These are phyloP conservation scores for Cicer yamashitae DNA, from an alignment of 306 rosid species.

Conservation along the genomic window DNA sequence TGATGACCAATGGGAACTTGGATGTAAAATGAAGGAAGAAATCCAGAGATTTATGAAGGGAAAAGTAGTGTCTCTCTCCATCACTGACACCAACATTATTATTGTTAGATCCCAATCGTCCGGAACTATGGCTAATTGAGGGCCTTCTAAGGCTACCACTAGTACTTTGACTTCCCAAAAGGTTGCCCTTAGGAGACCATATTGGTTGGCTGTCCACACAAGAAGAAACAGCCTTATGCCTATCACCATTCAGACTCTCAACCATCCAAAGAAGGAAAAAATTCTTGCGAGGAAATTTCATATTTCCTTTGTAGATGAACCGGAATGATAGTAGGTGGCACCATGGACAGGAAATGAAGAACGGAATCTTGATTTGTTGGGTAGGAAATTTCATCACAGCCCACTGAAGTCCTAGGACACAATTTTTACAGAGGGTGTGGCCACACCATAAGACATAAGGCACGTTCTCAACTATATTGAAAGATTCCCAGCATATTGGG, in stretches of 20 bases:
- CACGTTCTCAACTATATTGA: constrained; percentile 92
- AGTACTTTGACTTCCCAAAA: constrained; percentile 58
- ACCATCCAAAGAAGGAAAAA: constrained; percentile 95
- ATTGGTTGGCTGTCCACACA: constrained; percentile 59
- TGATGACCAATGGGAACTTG: constrained; percentile 75
- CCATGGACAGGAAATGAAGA: constrained; percentile 88
- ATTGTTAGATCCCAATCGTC: constrained; percentile 45
- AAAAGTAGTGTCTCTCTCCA: constrained; percentile 55
- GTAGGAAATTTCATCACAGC: constrained; percentile 70
- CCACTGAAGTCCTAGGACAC: constrained; percentile 92
- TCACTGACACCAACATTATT: constrained; percentile 43
- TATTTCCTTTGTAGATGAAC: constrained; percentile 72
- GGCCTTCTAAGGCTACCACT: constrained; percentile 58
- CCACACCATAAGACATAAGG: constrained; percentile 98
- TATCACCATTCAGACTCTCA: constrained; percentile 85
- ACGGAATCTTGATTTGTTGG: constrained; percentile 72
- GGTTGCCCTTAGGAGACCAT: constrained; percentile 51
- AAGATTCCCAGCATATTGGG: constrained; percentile 92
- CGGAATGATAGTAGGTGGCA: constrained; percentile 78
- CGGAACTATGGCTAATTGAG: constrained; percentile 48
- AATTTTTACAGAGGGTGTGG: constrained; percentile 86
- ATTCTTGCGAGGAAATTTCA: constrained; percentile 83
- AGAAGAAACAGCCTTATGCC: constrained; percentile 55
- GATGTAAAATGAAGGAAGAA: constrained; percentile 74
- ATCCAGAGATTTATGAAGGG: constrained; percentile 75